Conservation (phyloP, 2,329 filamentous ascomycete genomes). For the Cladosporium sp. region DNA sequence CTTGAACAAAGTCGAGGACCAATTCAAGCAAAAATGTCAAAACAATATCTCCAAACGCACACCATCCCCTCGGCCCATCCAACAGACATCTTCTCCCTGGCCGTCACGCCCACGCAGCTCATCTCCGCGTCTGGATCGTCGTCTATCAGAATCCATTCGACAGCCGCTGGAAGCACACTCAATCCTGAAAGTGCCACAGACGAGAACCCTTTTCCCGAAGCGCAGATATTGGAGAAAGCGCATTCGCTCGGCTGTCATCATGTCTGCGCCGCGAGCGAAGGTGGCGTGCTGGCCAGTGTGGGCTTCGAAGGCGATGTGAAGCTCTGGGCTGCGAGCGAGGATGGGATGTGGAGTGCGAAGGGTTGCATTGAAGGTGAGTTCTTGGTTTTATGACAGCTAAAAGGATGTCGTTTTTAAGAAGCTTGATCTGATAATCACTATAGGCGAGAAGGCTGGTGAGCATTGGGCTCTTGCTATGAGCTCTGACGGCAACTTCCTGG, state of each 20-base stretch:
- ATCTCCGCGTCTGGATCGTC: slow-evolving; percentile 84
- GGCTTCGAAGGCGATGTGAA: slow-evolving; percentile 89
- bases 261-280: slow-evolving; percentile 66
- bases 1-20: neutral
- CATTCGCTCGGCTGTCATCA: slow-evolving; percentile 93
- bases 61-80: slow-evolving; percentile 66
- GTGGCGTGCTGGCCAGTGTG: slow-evolving; percentile 70
- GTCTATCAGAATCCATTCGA: slow-evolving; percentile 75
- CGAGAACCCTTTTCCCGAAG: slow-evolving; percentile 60
- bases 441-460: slow-evolving; percentile 60
- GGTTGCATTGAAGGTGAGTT: slow-evolving; percentile 42
- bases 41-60: slow-evolving; percentile 94
- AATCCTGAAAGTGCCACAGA: slow-evolving; percentile 44
- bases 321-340: slow-evolving; percentile 63
- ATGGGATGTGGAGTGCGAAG: slow-evolving; percentile 52
- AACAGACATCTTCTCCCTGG: slow-evolving; percentile 35
- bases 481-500: slow-evolving; percentile 76
- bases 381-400: neutral
- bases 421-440: neutral
- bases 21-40: slow-evolving; percentile 55
- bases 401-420: neutral
- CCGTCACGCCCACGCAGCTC: slow-evolving; percentile 44
- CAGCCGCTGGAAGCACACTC: slow-evolving; percentile 46
- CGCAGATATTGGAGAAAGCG: slow-evolving; percentile 72
- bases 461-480: slow-evolving; percentile 87